A percentile compares a stretch with the other conserved stretches of the same genome.
Conservation (phyloP, 116 monocot genomes). For the Zostera marina region DNA sequence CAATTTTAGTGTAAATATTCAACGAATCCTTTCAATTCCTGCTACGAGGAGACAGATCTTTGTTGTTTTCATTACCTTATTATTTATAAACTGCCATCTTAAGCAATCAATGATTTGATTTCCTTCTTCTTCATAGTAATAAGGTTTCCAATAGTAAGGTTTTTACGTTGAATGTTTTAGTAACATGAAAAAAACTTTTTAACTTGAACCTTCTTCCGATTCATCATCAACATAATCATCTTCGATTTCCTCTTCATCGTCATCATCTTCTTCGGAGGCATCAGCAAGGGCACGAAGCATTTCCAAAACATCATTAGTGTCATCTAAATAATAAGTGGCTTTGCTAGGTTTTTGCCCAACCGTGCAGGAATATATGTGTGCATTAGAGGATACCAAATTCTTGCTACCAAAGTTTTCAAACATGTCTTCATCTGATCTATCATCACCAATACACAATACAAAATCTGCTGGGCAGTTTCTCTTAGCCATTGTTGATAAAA, state of each 20-base stretch:
- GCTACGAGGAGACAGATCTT: too few relatives aligned
- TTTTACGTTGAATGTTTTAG: background rate
- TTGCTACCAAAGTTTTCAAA: constrained; percentile 34
- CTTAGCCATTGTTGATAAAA: constrained; percentile 27
- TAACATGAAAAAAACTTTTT: background rate
- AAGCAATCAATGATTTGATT: too few relatives aligned
- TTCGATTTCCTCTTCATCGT: background rate
- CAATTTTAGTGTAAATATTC: too few relatives aligned
- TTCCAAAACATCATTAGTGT: constrained; percentile 34
- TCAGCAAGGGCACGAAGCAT: constrained; percentile 44
- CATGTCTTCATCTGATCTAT: constrained; percentile 67
- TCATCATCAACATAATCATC: background rate
- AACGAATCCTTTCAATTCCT: too few relatives aligned
- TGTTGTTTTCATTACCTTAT: too few relatives aligned
- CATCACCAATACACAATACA: constrained; percentile 50
- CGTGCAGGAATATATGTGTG: constrained; percentile 47
- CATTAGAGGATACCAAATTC: constrained; percentile 11
- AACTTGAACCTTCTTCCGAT: background rate
- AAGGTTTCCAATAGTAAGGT: background rate
- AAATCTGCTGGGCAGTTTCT: constrained; percentile 28
- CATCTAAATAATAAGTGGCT: constrained; percentile 54
- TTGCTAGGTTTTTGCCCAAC: constrained; percentile 67
- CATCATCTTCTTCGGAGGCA: constrained; percentile 14
- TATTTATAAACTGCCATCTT: too few relatives aligned
- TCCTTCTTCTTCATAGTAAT: too few relatives aligned